Conservation (phyloP, 148 eudicot species). For the Rhododendron ovatum region DNA sequence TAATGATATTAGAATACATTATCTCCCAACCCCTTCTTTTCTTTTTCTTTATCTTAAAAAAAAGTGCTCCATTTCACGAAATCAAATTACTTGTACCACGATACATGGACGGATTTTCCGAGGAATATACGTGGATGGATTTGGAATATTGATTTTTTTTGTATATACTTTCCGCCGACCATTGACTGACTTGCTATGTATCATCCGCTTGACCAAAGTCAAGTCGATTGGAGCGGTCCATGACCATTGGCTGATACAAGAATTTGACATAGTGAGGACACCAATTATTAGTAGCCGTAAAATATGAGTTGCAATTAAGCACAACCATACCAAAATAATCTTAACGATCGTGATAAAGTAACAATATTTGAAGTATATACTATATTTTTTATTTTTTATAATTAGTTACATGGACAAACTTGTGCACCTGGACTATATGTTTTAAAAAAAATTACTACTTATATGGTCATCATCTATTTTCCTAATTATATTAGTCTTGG, state of each 20-base stretch:
- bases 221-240: background rate
- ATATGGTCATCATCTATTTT: too few species aligned
- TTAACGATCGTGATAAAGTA: background rate
- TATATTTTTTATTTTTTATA: too few species aligned
- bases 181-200: background rate
- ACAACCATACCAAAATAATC: background rate
- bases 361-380: background rate
- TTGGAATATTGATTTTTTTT: background rate
- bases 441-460: too few species aligned
- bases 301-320: background rate
- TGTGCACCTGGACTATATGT: too few species aligned
- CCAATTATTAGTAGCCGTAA: too few species aligned
- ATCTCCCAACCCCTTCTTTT: background rate
- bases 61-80: background rate
- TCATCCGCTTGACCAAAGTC: background rate
- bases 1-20: background rate
- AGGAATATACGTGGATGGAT: background rate
- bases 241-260: background rate
- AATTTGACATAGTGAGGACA: too few species aligned
- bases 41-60: background rate
- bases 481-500: too few species aligned
- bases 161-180: background rate
- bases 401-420: too few species aligned
- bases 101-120: background rate
- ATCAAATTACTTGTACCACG: background rate